A percentile compares a stretch with the other conserved stretches of the same genome.
phyloP scores from a whole-genome alignment of 116 monocot species.

The Cymodocea nodosa region DNA sequence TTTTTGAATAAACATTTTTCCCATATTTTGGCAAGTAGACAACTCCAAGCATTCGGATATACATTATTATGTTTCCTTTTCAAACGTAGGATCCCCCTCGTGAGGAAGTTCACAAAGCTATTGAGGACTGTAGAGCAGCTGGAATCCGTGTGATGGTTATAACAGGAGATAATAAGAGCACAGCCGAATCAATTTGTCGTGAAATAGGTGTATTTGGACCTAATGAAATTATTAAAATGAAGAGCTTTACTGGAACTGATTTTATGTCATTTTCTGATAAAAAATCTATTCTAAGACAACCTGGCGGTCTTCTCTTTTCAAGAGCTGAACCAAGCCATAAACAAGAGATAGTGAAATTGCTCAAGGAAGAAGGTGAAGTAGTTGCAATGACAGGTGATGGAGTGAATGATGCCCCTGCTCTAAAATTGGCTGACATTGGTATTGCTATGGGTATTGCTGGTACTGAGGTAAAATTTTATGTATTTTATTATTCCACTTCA shows the following conservation, averaged over 20 bases:
- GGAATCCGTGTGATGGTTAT: constrained; percentile 90
- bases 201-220: constrained; percentile 78
- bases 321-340: constrained; percentile 93
- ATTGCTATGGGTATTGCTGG: constrained; percentile 97
- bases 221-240: constrained; percentile 44
- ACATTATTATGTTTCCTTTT: background rate
- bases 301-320: constrained; percentile 70
- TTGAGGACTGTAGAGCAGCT: constrained; percentile 82
- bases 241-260: constrained; percentile 74
- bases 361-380: constrained; percentile 94
- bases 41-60: too few species aligned
- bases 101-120: constrained; percentile 66
- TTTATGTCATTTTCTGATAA: constrained; percentile 69
- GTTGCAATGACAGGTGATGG: constrained; percentile 99
- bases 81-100: constrained; percentile 80
- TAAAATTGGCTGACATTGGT: constrained; percentile 96
- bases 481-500: background rate
- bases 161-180: constrained; percentile 95
- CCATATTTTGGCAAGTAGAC: background rate
- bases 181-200: constrained; percentile 91
- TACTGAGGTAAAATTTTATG: constrained; percentile 55
- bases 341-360: constrained; percentile 85
- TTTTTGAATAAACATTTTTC: background rate
- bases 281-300: constrained; percentile 45
- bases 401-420: constrained; percentile 93